Conservation (phyloP, 2,329 filamentous ascomycete genomes). For the Aspergillus felis region DNA sequence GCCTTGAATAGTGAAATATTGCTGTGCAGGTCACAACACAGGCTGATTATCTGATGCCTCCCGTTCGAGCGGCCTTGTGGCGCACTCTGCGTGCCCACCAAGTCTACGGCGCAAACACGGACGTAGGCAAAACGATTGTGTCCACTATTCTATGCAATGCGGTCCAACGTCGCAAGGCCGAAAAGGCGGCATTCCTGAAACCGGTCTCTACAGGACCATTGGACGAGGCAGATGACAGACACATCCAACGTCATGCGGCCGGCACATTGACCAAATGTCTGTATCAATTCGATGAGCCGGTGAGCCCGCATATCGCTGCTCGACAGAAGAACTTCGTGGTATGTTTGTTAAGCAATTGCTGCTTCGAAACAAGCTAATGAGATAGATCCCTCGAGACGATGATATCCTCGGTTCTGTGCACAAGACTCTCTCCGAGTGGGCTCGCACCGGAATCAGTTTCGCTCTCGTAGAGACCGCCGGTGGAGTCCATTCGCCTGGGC, state of each 20-base stretch:
- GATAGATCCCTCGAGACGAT: conserved; percentile 48
- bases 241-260: conserved; percentile 58
- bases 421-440: conserved; percentile 36
- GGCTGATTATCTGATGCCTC: conserved; percentile 34
- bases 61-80: conserved; percentile 61
- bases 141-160: conserved; percentile 68
- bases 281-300: conserved; percentile 67
- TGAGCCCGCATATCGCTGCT: conserved; percentile 75
- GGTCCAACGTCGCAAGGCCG: conserved; percentile 43
- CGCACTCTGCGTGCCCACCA: conserved; percentile 66
- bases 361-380: neutral
- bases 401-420: conserved; percentile 50
- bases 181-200: conserved; percentile 64
- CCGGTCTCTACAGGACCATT: conserved; percentile 73
- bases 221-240: conserved; percentile 65
- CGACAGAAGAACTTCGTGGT: conserved; percentile 43
- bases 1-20: neutral
- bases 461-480: conserved; percentile 77
- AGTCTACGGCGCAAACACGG: conserved; percentile 78
- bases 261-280: conserved; percentile 58
- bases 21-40: neutral
- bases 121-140: conserved; percentile 80
- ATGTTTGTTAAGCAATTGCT: conserved; percentile 2
- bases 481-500: conserved; percentile 74
- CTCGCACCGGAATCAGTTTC: conserved; percentile 47